These are phyloP conservation scores for Dioscorea alata DNA, from an alignment of 106 monocot genomes.

Conservation along the genomic window DNA sequence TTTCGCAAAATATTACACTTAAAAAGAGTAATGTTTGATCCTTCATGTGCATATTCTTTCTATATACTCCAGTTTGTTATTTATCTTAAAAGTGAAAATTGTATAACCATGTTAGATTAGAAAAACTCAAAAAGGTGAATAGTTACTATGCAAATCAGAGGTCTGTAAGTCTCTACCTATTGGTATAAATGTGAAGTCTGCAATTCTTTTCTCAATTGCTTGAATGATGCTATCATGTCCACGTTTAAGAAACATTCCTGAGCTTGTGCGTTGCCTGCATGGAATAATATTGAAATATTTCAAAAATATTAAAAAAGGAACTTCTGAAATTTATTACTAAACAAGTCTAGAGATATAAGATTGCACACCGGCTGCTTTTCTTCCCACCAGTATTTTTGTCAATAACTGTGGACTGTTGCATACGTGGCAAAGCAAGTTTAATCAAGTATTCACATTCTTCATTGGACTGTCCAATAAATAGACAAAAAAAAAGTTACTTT, in stretches of 20 bases:
- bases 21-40: neutral
- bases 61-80: neutral
- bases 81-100: neutral
- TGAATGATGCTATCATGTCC: constrained; percentile 21
- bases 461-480: constrained; percentile 19
- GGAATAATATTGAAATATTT: neutral
- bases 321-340: neutral
- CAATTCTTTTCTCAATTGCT: constrained; percentile 40
- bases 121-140: neutral
- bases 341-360: neutral
- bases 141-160: no score
- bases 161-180: constrained; percentile 18
- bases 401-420: constrained; percentile 25
- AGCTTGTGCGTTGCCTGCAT: constrained; percentile 37
- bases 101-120: neutral
- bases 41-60: neutral
- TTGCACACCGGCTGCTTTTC: constrained; percentile 27
- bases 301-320: neutral
- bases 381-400: constrained; percentile 21
- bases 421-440: constrained; percentile 29
- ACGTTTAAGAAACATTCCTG: constrained; percentile 33
- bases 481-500: neutral
- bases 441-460: constrained; percentile 35
- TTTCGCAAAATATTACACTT: neutral
- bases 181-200: constrained; percentile 42